Evolutionary conservation across 2,329 filamentous ascomycete species (phyloP).

Genomic region (Aureobasidium sp.): DNA sequence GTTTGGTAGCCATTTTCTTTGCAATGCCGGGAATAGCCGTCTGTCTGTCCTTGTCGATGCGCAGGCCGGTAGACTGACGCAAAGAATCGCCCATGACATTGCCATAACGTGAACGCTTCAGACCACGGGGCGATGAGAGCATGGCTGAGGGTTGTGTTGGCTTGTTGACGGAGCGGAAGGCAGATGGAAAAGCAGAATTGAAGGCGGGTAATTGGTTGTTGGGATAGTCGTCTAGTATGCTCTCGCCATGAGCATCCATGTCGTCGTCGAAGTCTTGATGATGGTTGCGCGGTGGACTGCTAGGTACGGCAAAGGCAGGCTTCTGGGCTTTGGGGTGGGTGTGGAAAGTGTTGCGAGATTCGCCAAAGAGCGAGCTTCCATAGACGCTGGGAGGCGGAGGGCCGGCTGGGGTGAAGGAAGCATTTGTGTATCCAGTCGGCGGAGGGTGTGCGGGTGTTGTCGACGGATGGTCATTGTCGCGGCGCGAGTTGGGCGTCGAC

Average conservation of each 20-base stretch:
- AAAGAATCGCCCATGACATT: constrained; percentile 15
- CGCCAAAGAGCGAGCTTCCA: constrained; percentile 24
- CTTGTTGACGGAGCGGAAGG: not conserved
- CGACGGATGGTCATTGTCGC: constrained; percentile 19
- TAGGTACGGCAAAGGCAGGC: constrained; percentile 27
- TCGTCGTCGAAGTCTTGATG: constrained; percentile 18
- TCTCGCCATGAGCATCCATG: constrained; percentile 24
- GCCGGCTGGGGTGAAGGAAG: constrained; percentile 27
- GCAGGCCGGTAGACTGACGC: constrained; percentile 7
- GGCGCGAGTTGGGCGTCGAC: constrained; percentile 14
- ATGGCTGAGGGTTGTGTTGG: constrained; percentile 6
- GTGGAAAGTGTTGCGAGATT: constrained; percentile 20
- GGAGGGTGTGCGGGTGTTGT: constrained; percentile 29
- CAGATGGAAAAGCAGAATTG: not conserved
- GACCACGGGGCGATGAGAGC: constrained; percentile 21
- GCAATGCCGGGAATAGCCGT: constrained; percentile 56
- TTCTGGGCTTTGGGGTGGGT: constrained; percentile 9
- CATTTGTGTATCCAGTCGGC: constrained; percentile 23
- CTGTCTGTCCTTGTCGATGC: constrained; percentile 11
- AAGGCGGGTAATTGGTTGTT: not conserved
- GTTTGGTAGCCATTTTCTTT: constrained; percentile 55
- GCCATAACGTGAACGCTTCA: constrained; percentile 33
- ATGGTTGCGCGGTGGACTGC: constrained; percentile 24
- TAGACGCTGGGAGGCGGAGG: constrained; percentile 27
- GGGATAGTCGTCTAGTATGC: not conserved